Evolutionary conservation across 768 basidiomycete genomes (phyloP), one percentile per base, ranked within the genome.

Genomic region (Russula brevipes): DNA sequence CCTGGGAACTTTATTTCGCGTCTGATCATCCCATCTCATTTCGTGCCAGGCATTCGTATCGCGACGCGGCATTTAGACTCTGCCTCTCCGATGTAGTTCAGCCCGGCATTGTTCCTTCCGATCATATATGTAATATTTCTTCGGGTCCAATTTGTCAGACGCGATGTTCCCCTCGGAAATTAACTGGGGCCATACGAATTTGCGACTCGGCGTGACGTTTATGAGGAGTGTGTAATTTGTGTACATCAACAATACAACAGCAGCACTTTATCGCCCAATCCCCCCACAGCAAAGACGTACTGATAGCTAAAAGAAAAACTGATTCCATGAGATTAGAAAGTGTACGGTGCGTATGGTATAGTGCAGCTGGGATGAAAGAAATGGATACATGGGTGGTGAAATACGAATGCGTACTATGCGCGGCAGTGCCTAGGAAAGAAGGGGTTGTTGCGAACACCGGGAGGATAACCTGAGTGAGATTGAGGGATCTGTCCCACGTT

Each of bases 11-110:
- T 6, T 24, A 24, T 24, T 30, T 49, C 31, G 24, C 14, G 50
- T 17, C n/a, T 53, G 31, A 58, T 76, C 73, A 64, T 72, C 61
- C 9, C 19, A 6, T 5, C 3, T 46, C 4, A 60, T 71, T 68
- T 71, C 61, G 24, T 24, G 24, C 24, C 38, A 64, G 63, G 5
- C 47, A n/a, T 79, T 68, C 71, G 77, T 69, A 74, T 75, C 62
- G 73, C 76, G 69, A 65, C 70, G 74, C 24, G 74, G 73, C 14
- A 68, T 68, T 42, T 72, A 59, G 35, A 19, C 14, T 14, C 24
- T 14, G 3, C 35, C 8, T 52, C 41, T 59, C 24, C 2, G n/a
- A 11, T 17, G 12, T 35, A 5, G 38, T 24, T 24, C 24, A 24
- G 24, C 24, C 24, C 24, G 24, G 24, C 24, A 24, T 24, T 24